These are phyloP conservation scores for Globisporangium echinulatum DNA, from an alignment of 352 stramenopile species.

Conservation along the genomic window DNA sequence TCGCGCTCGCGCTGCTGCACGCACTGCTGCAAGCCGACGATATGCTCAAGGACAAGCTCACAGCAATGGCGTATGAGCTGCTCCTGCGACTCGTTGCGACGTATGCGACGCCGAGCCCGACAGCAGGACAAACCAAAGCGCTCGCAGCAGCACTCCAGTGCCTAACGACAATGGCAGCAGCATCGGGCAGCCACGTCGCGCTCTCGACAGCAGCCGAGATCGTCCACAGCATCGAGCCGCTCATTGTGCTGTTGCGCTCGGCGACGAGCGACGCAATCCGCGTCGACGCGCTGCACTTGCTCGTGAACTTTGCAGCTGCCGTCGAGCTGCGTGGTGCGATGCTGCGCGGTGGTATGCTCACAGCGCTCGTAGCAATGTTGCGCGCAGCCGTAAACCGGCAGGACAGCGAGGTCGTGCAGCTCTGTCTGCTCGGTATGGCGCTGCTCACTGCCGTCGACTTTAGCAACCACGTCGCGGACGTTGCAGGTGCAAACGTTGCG, in stretches of 20 bases:
- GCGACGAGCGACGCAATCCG: slow-evolving; percentile 26
- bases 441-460: slow-evolving; percentile 46
- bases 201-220: slow-evolving; percentile 30
- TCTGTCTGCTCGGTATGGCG: slow-evolving; percentile 56
- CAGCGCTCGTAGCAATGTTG: slow-evolving; percentile 27
- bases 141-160: slow-evolving; percentile 43
- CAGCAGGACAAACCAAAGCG: slow-evolving; percentile 18
- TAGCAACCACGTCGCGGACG: slow-evolving; percentile 18
- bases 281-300: slow-evolving; percentile 51
- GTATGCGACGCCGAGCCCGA: slow-evolving; percentile 5
- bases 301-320: slow-evolving; percentile 61
- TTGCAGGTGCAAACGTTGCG: slow-evolving; percentile 27
- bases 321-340: slow-evolving; percentile 35
- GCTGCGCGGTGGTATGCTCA: slow-evolving; percentile 33
- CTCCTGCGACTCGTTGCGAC: slow-evolving; percentile 43
- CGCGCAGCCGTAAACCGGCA: slow-evolving; percentile 5
- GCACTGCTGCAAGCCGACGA: slow-evolving; percentile 38
- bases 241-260: slow-evolving; percentile 34
- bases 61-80: slow-evolving; percentile 55
- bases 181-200: slow-evolving; percentile 12
- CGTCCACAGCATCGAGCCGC: slow-evolving; percentile 31
- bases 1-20: slow-evolving; percentile 42
- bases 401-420: slow-evolving; percentile 57
- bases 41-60: slow-evolving; percentile 39
- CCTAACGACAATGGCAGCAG: slow-evolving; percentile 24